phyloP scores from a whole-genome alignment of 345 rosid species.

The Salix arbutifolia region DNA sequence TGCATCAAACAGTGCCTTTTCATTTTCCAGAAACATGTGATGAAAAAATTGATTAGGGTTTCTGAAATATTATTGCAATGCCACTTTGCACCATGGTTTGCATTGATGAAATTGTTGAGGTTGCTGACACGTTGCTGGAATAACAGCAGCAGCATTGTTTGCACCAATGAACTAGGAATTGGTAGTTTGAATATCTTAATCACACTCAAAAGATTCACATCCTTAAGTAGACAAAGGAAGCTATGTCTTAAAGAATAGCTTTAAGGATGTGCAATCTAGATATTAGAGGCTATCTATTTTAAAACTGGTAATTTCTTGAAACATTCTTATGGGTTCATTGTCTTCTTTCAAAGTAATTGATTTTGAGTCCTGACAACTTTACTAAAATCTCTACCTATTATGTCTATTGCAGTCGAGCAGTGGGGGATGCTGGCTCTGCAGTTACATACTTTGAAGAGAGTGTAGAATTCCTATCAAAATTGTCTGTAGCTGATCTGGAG shows the following conservation, averaged over 20 bases:
- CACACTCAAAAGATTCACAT: neutral
- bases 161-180: neutral
- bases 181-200: neutral
- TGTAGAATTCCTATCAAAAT: conserved; percentile 61
- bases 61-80: neutral
- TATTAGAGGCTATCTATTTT: neutral
- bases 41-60: neutral
- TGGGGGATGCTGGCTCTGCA: conserved; percentile 75
- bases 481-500: conserved; percentile 80
- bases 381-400: neutral
- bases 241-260: neutral
- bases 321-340: neutral
- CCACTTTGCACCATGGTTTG: neutral
- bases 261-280: neutral
- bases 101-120: neutral
- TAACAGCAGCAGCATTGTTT: neutral
- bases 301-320: neutral
- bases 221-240: neutral
- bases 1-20: neutral
- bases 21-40: neutral
- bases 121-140: neutral
- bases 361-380: neutral
- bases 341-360: neutral
- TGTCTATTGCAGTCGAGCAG: conserved; percentile 67
- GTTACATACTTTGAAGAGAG: conserved; percentile 84